phyloP scores from a whole-genome alignment of 352 stramenopile genomes.

The Globisporangium barbulae region DNA sequence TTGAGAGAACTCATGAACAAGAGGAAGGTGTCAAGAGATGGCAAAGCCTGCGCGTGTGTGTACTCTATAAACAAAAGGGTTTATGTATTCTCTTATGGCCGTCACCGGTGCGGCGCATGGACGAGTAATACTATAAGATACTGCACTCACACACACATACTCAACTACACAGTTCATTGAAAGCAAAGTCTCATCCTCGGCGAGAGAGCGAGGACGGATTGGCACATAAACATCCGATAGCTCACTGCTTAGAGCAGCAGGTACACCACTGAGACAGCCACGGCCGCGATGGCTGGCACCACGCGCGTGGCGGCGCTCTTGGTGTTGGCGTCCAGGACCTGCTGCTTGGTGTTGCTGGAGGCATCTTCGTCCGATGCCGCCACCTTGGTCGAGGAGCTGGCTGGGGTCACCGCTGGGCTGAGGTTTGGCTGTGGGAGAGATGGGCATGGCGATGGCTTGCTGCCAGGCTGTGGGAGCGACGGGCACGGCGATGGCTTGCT shows the following conservation, averaged over 20 bases:
- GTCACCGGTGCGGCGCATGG: background rate
- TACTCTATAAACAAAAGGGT: constrained; percentile 10
- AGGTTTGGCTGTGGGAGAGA: constrained; percentile 28
- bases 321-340: constrained; percentile 33
- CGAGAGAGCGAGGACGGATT: background rate
- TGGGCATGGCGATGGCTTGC: constrained; percentile 23
- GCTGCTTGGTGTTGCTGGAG: constrained; percentile 20
- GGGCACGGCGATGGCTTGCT: constrained; percentile 19
- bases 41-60: constrained; percentile 1
- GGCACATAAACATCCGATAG: constrained; percentile 1
- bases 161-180: constrained; percentile 13
- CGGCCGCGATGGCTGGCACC: constrained; percentile 25
- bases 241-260: constrained; percentile 38
- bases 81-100: constrained; percentile 14
- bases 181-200: constrained; percentile 7
- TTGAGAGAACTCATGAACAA: too few relatives aligned
- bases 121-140: constrained; percentile 16
- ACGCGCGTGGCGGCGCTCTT: constrained; percentile 29
- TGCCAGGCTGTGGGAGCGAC: constrained; percentile 25
- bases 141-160: constrained; percentile 14
- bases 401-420: constrained; percentile 14
- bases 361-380: constrained; percentile 10
- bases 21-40: background rate
- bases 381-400: constrained; percentile 16
- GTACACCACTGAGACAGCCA: constrained; percentile 36